These are phyloP conservation scores for Nakazawaea holstii DNA, from an alignment of 805 yeast species.

Conservation along the genomic window DNA sequence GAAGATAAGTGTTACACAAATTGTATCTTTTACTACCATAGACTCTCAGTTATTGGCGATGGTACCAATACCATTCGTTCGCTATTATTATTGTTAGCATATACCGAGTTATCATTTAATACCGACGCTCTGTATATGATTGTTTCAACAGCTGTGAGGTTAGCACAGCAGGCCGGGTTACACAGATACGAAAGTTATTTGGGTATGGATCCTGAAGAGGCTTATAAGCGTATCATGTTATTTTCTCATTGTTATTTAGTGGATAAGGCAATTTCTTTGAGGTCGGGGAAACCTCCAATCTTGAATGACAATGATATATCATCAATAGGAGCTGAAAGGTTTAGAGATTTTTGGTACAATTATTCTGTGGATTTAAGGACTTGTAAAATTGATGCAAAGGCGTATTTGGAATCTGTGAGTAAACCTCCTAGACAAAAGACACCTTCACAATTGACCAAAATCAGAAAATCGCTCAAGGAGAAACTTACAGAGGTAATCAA, in stretches of 20 bases:
- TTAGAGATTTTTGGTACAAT: not conserved
- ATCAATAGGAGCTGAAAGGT: slow-evolving; percentile 14
- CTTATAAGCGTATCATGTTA: slow-evolving; percentile 29
- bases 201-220: slow-evolving; percentile 31
- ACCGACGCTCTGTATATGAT: slow-evolving; percentile 38
- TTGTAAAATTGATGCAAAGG: not conserved
- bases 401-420: slow-evolving; percentile 12
- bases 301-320: slow-evolving; percentile 35
- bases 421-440: not conserved
- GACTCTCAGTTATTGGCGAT: slow-evolving; percentile 42
- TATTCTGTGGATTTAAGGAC: not conserved
- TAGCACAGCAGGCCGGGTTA: slow-evolving; percentile 54
- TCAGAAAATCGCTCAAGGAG: not conserved
- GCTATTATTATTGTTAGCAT: slow-evolving; percentile 39
- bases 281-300: slow-evolving; percentile 44
- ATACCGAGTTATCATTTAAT: slow-evolving; percentile 30
- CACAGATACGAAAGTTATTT: slow-evolving; percentile 41
- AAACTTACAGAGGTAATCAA: not conserved
- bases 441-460: not conserved
- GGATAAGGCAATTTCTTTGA: slow-evolving; percentile 40
- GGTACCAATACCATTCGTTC: slow-evolving; percentile 49
- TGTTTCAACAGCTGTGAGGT: slow-evolving; percentile 41
- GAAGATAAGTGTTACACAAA: slow-evolving; percentile 30
- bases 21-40: slow-evolving; percentile 48
- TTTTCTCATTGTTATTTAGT: slow-evolving; percentile 46